A percentile compares a stretch with the other conserved stretches of the same genome.
Conservation (phyloP, 148 eudicot species). For the Cornus controversa region DNA sequence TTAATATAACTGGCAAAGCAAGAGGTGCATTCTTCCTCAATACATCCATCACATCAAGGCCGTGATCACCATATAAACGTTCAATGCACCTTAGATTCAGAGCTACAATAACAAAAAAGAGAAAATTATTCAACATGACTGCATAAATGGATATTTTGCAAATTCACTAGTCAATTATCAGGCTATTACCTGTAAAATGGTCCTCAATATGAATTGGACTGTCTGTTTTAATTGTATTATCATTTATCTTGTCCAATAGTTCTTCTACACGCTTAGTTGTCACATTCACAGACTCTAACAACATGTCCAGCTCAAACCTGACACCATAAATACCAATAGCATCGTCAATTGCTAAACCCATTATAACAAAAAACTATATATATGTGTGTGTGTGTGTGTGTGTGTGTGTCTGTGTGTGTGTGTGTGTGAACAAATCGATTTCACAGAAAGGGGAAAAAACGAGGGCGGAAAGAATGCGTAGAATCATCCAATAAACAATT, state of each 20-base stretch:
- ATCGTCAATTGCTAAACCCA: constrained; percentile 6
- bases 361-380: background rate
- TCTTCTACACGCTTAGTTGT: constrained; percentile 84
- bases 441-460: background rate
- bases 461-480: background rate
- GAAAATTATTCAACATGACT: constrained; percentile 20
- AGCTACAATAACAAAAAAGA: constrained; percentile 46
- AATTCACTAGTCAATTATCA: constrained; percentile 16
- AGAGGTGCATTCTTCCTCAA: constrained; percentile 68
- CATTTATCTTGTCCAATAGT: constrained; percentile 63
- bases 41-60: constrained; percentile 88
- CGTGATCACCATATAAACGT: constrained; percentile 93
- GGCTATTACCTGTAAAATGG: constrained; percentile 55
- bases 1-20: constrained; percentile 83
- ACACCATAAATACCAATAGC: constrained; percentile 7
- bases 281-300: constrained; percentile 73
- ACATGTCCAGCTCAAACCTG: constrained; percentile 97
- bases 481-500: background rate
- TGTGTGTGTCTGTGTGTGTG: no score
- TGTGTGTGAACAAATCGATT: background rate
- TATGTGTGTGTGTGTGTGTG: no score
- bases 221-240: constrained; percentile 51
- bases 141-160: background rate
- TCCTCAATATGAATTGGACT: constrained; percentile 57
- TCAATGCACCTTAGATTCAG: constrained; percentile 82